These are phyloP conservation scores for Bocquillonia castaneifolia DNA, from an alignment of 441 rosid species.

Conservation along the genomic window DNA sequence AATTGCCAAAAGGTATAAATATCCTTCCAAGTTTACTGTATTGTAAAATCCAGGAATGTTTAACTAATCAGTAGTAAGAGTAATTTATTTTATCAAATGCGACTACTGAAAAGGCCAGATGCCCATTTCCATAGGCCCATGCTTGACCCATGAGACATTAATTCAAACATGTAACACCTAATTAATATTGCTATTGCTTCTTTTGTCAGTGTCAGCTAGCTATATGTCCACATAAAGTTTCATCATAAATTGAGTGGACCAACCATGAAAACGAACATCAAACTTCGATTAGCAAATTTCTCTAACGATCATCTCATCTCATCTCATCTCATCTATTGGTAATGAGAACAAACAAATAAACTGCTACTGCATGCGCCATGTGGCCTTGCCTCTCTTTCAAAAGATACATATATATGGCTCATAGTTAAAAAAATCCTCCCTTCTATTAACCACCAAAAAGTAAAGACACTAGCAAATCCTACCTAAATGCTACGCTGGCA, in stretches of 20 bases:
- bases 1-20: no score
- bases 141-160: background rate
- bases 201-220: background rate
- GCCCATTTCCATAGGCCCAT: background rate
- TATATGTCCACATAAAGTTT: background rate
- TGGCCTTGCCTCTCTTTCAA: background rate
- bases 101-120: no score
- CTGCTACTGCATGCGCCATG: no score
- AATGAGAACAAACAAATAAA: no score
- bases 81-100: no score
- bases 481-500: background rate
- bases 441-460: background rate
- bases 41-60: no score
- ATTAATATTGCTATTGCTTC: background rate
- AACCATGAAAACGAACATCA: background rate
- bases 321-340: background rate
- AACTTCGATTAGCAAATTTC: no score
- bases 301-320: slow-evolving; percentile 1
- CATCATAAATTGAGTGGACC: slow-evolving; percentile 3
- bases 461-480: background rate
- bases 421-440: background rate
- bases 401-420: background rate
- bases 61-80: no score
- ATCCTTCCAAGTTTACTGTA: no score
- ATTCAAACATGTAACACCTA: background rate